Base-by-base conservation (phyloP, 2,329 filamentous ascomycete species). In the Nemania sp. region DNA sequence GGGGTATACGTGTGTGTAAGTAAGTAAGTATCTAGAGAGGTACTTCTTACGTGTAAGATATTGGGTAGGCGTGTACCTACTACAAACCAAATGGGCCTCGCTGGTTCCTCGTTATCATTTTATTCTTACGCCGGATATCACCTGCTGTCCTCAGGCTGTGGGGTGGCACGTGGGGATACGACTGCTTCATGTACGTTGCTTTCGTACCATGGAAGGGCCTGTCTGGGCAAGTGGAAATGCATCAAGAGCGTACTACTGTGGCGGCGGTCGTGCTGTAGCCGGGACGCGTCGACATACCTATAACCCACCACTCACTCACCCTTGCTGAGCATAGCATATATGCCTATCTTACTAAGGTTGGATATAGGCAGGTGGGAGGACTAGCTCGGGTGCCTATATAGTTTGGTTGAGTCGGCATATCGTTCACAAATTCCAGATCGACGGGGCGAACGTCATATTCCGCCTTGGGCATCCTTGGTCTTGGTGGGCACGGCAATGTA, bases 151-250 rank as follows among this genome's bases (percentile, higher is more conserved):
- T 62, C 60, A 32, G 29, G 52, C 26, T 58, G 56, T 64, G 60
- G 60, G 64, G 67, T 67, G 56, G 59, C 57, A 67, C 64, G 64
- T 67, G 67, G 61, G 60, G 57, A 67, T 67, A 62, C 56, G 51
- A 59, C 38, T 15, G 35, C 43, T 55, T 51, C 29, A 49, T 29
- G 59, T 64, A 63, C 54, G 47, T 54, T 55, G 45, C 45, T 51
- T 57, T 27, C 52, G 60, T 58, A 13, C 61, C 41, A 57, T 38
- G 60, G 53, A 8, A 49, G 45, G 20, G 45, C 7, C 49, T 15
- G 24, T 29, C 26, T 52, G 49, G 26, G n/a, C n/a, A 27, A 22
- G 8, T 11, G 26, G 18, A 18, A 53, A 13, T 26, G 7, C 7
- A 52, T n/a, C 5, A 29, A 32, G 10, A 20, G 20, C 15, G 26